Conservation (phyloP, 129 eudicot species). For the Flaveria bidentis region DNA sequence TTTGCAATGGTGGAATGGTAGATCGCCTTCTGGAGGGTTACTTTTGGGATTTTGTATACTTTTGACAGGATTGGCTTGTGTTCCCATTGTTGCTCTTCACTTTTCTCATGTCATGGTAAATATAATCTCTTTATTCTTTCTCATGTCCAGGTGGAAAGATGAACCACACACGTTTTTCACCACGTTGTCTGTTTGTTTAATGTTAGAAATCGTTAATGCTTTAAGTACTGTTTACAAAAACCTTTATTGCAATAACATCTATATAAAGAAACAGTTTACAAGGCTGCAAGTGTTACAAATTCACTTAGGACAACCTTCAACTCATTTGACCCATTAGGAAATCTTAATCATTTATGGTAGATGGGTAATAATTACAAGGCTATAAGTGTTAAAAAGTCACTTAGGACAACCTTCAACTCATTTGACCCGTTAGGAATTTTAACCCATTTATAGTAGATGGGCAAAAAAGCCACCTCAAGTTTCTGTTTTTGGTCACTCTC, state of each 20-base stretch:
- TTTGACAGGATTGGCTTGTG: constrained; percentile 72
- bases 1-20: constrained; percentile 98
- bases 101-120: constrained; percentile 93
- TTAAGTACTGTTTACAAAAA: not conserved
- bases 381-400: not conserved
- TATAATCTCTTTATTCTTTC: not conserved
- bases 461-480: not conserved
- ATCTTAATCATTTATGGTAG: not conserved
- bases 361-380: not conserved
- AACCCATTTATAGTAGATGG: not conserved
- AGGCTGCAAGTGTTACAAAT: not conserved
- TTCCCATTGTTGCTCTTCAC: constrained; percentile 97
- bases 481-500: not conserved
- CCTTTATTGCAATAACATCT: not conserved
- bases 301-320: not conserved
- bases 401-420: not conserved
- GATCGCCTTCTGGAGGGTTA: constrained; percentile 91
- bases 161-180: not conserved
- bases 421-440: not conserved
- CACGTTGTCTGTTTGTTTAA: not conserved
- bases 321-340: too few relatives aligned
- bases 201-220: not conserved
- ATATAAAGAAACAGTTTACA: not conserved
- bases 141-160: constrained; percentile 14
- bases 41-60: constrained; percentile 92